Evolutionary conservation across 352 stramenopile genomes (phyloP).

Genomic region (Phytophthora ohioensis): DNA sequence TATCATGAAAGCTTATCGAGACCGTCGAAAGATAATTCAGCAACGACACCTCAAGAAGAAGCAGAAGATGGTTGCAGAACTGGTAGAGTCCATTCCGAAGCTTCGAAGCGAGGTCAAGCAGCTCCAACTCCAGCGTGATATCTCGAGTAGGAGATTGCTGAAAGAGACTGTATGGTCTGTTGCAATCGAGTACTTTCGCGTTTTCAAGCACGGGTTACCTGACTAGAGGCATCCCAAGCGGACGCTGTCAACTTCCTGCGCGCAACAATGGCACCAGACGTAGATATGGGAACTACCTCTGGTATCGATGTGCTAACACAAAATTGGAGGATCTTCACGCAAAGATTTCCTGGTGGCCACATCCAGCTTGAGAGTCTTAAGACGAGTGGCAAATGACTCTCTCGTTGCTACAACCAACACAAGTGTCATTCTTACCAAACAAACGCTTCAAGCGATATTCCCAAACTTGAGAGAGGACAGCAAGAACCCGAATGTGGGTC

Average conservation of each 20-base stretch:
- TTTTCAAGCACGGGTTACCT: slow-evolving; percentile 2
- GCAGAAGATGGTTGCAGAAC: background rate
- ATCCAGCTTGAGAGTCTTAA: background rate
- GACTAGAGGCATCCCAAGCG: background rate
- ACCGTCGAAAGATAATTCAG: background rate
- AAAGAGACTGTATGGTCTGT: slow-evolving; percentile 7
- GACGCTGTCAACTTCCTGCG: background rate
- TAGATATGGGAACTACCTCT: background rate
- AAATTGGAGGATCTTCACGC: slow-evolving; percentile 1
- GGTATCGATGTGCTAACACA: background rate
- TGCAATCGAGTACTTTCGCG: slow-evolving; percentile 2
- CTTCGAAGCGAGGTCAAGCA: slow-evolving; percentile 1
- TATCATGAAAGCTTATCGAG: slow-evolving; percentile 1
- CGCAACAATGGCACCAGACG: background rate
- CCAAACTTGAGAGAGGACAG: slow-evolving; percentile 5
- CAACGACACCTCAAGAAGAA: slow-evolving; percentile 4
- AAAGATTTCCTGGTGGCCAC: background rate
- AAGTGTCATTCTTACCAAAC: background rate
- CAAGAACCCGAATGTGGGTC: background rate
- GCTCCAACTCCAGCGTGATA: background rate
- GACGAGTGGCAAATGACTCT: background rate
- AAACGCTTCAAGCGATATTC: background rate
- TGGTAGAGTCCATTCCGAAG: background rate
- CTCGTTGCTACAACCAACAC: background rate
- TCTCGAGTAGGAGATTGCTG: background rate